These are phyloP conservation scores for Pseudovirgaria hyperparasitica DNA, from an alignment of 2,329 filamentous ascomycete species.

Conservation along the genomic window DNA sequence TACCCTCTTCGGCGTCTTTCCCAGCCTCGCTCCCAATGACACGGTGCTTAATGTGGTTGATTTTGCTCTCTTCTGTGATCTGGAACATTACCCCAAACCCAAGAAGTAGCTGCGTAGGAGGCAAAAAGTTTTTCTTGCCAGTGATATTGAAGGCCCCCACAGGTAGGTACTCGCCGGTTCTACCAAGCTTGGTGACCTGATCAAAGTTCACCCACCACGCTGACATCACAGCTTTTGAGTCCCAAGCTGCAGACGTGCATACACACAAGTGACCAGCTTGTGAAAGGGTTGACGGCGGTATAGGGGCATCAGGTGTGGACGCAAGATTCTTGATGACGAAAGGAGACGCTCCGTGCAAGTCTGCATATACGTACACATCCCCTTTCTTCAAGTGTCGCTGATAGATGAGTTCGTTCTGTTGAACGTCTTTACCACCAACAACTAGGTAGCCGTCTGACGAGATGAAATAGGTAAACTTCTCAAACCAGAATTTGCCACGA, in stretches of 20 bases:
- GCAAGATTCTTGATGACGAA: constrained; percentile 84
- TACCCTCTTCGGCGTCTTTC: constrained; percentile 14
- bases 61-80: constrained; percentile 78
- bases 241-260: constrained; percentile 82
- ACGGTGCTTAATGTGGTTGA: constrained; percentile 65
- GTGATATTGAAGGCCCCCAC: constrained; percentile 68
- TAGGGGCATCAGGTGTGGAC: constrained; percentile 64
- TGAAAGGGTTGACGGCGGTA: constrained; percentile 79
- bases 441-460: constrained; percentile 93
- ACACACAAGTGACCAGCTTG: constrained; percentile 82
- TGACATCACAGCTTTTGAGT: constrained; percentile 88
- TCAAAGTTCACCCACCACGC: constrained; percentile 91
- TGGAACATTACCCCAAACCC: constrained; percentile 82
- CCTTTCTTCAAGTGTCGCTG: constrained; percentile 73
- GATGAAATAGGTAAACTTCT: constrained; percentile 93
- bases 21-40: constrained; percentile 28
- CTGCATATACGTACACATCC: constrained; percentile 84
- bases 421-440: constrained; percentile 73
- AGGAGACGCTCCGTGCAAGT: constrained; percentile 70
- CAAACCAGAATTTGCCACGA: constrained; percentile 82
- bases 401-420: constrained; percentile 90
- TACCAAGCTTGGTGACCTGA: constrained; percentile 77
- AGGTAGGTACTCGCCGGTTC: constrained; percentile 67
- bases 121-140: constrained; percentile 83
- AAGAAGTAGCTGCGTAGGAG: constrained; percentile 74